Conservation (phyloP, 2,329 filamentous ascomycete genomes). For the Pseudocercospora macadamiae region DNA sequence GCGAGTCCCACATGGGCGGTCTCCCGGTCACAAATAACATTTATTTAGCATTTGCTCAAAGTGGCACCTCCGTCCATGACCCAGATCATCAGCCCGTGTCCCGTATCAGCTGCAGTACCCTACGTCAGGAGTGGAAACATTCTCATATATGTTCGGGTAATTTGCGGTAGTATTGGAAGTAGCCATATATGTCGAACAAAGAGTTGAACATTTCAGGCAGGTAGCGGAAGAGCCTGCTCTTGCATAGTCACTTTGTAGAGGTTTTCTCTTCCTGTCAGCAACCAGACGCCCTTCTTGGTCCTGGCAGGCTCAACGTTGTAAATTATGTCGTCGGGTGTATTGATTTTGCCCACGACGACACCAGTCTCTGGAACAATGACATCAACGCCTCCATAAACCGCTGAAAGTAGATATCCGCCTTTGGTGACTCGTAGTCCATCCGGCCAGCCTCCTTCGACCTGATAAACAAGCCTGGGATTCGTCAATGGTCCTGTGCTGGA, state of each 20-base stretch:
- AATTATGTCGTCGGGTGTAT: conserved; percentile 29
- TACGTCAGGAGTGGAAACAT: too few species aligned
- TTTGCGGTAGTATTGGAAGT: not conserved
- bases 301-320: conserved; percentile 27
- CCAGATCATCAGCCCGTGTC: too few species aligned
- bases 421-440: conserved; percentile 26
- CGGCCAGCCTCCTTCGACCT: conserved; percentile 42
- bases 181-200: not conserved
- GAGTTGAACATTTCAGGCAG: too few species aligned
- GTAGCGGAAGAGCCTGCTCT: conserved; percentile 10
- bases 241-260: conserved; percentile 29
- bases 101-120: too few species aligned
- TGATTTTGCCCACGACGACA: conserved; percentile 58
- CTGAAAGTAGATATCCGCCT: conserved; percentile 23
- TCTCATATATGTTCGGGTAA: too few species aligned
- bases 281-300: conserved; percentile 22
- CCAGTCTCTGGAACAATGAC: conserved; percentile 29
- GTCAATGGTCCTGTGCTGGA: conserved; percentile 19
- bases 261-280: conserved; percentile 26
- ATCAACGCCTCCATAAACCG: conserved; percentile 25
- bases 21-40: too few species aligned
- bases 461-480: conserved; percentile 39
- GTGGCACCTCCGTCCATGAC: too few species aligned
- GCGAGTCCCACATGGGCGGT: too few species aligned
- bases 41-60: too few species aligned